Base-by-base conservation (phyloP, 495 filamentous ascomycete species). In the Aspergillus campestris region DNA sequence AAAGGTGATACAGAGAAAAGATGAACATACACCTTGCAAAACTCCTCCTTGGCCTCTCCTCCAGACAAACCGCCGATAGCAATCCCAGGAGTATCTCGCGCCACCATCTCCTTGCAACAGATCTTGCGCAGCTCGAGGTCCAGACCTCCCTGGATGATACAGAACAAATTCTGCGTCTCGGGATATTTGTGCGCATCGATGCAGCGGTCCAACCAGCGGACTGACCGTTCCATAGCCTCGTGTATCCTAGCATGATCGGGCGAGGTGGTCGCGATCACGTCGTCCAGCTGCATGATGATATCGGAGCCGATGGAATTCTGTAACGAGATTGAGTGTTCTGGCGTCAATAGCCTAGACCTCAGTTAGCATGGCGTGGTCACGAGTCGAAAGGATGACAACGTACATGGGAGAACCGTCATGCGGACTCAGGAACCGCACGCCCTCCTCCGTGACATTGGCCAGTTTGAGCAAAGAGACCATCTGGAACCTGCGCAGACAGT, bases 201-300 rank as follows among this genome's bases (percentile, higher is more conserved):
- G 61, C 92, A 97, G 3, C 92, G 84, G 64, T 99, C 92, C 10
- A 99, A 75, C 94, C 94, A 99, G n/a, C 94, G 79, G n/a, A 99
- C 80, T 32, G 88, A 94, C 34, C 92, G 84, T 53, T 90, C 76
- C 90, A 95, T 97, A 9, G 92, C 92, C 65, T 95, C 89, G 49
- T 82, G 76, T 78, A 99, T 96, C 42, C 94, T 80, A 14, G 65
- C 74, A 34, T 78, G 69, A 64, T 96, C 91, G 4, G 91, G 90
- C 0, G 89, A 95, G 0, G 92, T 97, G 8, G 94, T 95, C 14
- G 85, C 89, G 40, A 97, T 83, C 32, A 99, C 94, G 59, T 99
- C 92, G 67, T 99, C 92, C 7, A 99, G 78, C 64, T 97, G 94
- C 94, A 99, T 97, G 29, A 97, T 94, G 56, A 99, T 97, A 69